These are phyloP conservation scores for Sporothrix schenckii DNA, from an alignment of 2,329 filamentous ascomycete genomes.

Conservation along the genomic window DNA sequence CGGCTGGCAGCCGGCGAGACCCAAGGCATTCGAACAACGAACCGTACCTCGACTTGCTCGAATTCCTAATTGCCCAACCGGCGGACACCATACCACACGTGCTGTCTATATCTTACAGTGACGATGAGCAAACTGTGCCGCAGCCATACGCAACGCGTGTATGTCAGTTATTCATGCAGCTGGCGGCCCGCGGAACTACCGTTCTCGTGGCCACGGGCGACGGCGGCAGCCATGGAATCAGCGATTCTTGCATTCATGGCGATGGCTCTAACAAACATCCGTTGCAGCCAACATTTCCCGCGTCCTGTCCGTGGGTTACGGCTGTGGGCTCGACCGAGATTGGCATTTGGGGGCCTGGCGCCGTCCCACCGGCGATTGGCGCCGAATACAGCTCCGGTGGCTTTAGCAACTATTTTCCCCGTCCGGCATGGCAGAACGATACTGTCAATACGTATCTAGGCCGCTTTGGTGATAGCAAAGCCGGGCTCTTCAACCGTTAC, in stretches of 20 bases:
- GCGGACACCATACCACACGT: conserved; percentile 57
- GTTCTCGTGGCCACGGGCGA: conserved; percentile 58
- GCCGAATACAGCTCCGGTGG: conserved; percentile 55
- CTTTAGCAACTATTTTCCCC: conserved; percentile 56
- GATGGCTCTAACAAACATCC: conserved; percentile 59
- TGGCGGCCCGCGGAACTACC: conserved; percentile 56
- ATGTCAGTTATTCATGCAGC: conserved; percentile 57
- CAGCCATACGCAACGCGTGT: conserved; percentile 55
- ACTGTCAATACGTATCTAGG: conserved; percentile 49
- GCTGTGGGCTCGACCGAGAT: conserved; percentile 61
- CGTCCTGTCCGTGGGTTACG: conserved; percentile 69
- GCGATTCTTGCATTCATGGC: conserved; percentile 60
- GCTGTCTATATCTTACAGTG: conserved; percentile 61
- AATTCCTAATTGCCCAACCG: conserved; percentile 52
- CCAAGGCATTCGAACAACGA: conserved; percentile 51
- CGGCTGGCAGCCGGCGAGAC: conserved; percentile 41
- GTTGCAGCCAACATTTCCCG: conserved; percentile 66
- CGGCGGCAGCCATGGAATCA: conserved; percentile 50
- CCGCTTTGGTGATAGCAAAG: conserved; percentile 39
- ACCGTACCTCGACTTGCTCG: conserved; percentile 59
- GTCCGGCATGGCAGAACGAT: conserved; percentile 51
- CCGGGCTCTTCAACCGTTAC: conserved; percentile 49
- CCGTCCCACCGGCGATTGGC: conserved; percentile 41
- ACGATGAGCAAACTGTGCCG: conserved; percentile 61
- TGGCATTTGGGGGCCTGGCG: conserved; percentile 30